Evolutionary conservation across 1,284 basidiomycete genomes (phyloP), one percentile per base, ranked within the genome.

Genomic region (Chiua sp.): DNA sequence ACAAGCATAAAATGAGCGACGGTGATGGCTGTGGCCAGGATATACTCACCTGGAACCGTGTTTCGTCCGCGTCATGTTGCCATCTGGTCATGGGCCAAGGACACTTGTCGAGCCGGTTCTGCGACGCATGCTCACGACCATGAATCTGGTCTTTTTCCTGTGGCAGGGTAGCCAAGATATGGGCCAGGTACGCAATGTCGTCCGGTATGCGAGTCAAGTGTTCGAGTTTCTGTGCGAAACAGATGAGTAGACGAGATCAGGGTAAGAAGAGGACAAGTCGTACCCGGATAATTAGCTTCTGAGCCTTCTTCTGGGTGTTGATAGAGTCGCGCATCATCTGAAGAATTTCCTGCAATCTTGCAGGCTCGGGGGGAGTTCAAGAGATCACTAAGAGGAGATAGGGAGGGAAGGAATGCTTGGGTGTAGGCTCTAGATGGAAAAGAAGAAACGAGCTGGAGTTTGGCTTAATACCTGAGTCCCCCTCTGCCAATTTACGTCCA

Each of bases 171-270:
- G 92, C 90, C 63, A 98, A 87, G 78, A 98, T 95, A 76, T 97
- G 94, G 49, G 93, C 93, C 62, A 99, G 88, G 85, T 99, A 99
- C 65, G 92, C 96, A 64, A 96, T 92, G 77, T 98, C 99, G 77
- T 97, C 94, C 56, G 95, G 93, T 61, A 91, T 88, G 71, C 87
- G 87, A 74, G 93, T 92, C 77, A 96, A 96, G 67, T 84, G 86
- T 74, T 94, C 93, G 61, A 97, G 84, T 86, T 94, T 95, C 94
- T 96, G 63, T 37, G 56, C 55, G 63, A 63, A 63, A 23, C 60
- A 57, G 62, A 66, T 70, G 71, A 65, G 61, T 58, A 59, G 59
- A 65, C 47, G 53, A 65, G 65, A 64, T 66, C 39, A 55, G 53
- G 64, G 61, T 65, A 59, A 57, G 53, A 49, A 63, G 59, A 16